Evolutionary conservation across 306 rosid genomes (phyloP), one percentile per base, ranked within the genome.

Genomic region (Chamaecrista fasciculata): DNA sequence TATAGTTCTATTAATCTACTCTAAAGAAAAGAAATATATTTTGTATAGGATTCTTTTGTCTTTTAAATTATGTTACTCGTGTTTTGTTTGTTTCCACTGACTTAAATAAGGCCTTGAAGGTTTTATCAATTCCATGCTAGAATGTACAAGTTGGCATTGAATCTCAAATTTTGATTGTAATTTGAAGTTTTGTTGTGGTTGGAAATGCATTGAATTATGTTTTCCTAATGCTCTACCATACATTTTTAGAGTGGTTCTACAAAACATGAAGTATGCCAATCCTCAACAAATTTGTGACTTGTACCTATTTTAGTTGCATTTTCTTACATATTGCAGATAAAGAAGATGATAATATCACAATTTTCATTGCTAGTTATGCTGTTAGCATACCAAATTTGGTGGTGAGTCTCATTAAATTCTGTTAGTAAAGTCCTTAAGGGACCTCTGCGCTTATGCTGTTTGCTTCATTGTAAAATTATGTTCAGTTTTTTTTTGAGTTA

Each of bases 311-410:
- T 69, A 62, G 57, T 9, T 37, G 73, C 37, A 62, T 72, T 72
- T 77, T 50, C 67, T 76, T 75, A 42, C 65, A 56, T 62, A 77
- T 76, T 88, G 86, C 97, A 93, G 98, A 85, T 55, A 33, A 29
- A 69, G 97, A 75, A 75, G 81, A 67, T 49, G 84, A 69, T 63
- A 72, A 79, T 52, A 60, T 82, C 61, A 56, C 98, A 69, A 66
- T 74, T 75, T 86, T 93, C 77, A 85, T 93, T 76, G 74, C 69
- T 71, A 66, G 72, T 82, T 86, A 85, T 79, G 89, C 75, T 71
- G 78, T 77, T 69, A 81, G 87, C 89, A 80, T 86, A 80, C 98
- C 96, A 80, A 82, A 88, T 70, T 77, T 90, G 80, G 78, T 15
- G 86, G 98, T 93, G 89, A 83, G 81, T 79, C 77, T 77, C 79